A percentile compares a stretch with the other conserved stretches of the same genome.
These are phyloP conservation scores for Tetragonia tetragonoides DNA, from an alignment of 148 eudicot genomes.

Conservation along the genomic window DNA sequence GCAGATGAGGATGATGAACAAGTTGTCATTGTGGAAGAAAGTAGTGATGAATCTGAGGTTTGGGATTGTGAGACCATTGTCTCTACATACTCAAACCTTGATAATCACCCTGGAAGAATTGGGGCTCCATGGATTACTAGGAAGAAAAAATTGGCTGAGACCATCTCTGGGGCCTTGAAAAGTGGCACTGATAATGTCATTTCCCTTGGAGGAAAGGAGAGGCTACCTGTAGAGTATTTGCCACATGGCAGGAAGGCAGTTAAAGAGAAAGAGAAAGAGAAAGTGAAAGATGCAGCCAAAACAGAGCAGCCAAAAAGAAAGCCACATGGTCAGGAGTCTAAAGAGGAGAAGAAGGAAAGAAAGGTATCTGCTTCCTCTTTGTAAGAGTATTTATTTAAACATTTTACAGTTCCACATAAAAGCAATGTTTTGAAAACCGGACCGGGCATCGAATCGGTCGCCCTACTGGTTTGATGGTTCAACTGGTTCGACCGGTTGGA, in stretches of 20 bases:
- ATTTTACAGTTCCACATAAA: no score
- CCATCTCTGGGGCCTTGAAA: constrained; percentile 44
- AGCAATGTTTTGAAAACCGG: no score
- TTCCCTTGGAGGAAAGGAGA: constrained; percentile 71
- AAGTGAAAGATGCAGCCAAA: constrained; percentile 40
- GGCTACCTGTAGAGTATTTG: constrained; percentile 73
- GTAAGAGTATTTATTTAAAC: neutral
- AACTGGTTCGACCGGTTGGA: no score
- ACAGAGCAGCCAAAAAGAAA: constrained; percentile 50
- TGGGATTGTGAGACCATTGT: constrained; percentile 96
- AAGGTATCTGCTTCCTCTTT: constrained; percentile 46
- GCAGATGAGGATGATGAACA: constrained; percentile 42
- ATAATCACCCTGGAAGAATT: constrained; percentile 92
- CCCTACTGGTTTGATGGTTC: no score
- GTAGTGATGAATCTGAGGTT: constrained; percentile 81
- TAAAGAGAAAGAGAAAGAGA: constrained; percentile 35
- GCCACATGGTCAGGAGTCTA: constrained; percentile 71
- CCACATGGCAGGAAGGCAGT: constrained; percentile 49
- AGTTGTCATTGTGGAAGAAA: constrained; percentile 56
- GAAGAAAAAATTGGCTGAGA: constrained; percentile 60
- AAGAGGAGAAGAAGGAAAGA: constrained; percentile 97
- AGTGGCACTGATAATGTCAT: constrained; percentile 40
- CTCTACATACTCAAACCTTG: constrained; percentile 88
- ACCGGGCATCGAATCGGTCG: no score
- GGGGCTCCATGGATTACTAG: constrained; percentile 55